Base-by-base conservation (phyloP, 192 early-diverging fungal species). In the Gaertneriomyces semiglobifer region DNA sequence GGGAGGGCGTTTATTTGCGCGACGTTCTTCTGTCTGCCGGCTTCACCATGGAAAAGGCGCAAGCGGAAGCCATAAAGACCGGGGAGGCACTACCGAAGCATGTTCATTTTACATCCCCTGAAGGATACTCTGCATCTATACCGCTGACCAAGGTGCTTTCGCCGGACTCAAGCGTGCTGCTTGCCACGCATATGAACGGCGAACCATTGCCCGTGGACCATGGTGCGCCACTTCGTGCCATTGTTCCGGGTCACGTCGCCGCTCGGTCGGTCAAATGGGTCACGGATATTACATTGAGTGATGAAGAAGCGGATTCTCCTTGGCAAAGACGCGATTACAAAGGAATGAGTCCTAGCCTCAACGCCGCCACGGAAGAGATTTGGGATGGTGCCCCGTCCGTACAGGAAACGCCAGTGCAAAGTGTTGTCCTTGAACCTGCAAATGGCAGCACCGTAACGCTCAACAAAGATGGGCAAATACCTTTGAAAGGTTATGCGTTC, bases 201-300 rank as follows among this genome's bases (percentile, higher is more conserved):
- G 66, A 75, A 38, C 50, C 56, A 5, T 40, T 74, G 18, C 71
- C 74, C 5, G 58, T 44, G 48, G 75, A 82, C 57, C 94, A 96
- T 74, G 93, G 94, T 5, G 90, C 78, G 65, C 94, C 94, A 4
- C 64, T 93, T 8, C 90, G 94, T 12, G 82, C 88, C n/a, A 84
- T 96, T 44, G 86, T 95, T 5, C 93, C 93, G 20, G 94, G 94
- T 3, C 78, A 85, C 62, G 93, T 96, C 43, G 94, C 93, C 14
- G 94, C 92, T 1, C 83, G 94, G 42, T 88, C 78, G 65, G 88
- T 95, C 70, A 96, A 96, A 64, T 95, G 90, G 90, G 33, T 69
- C n/a, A 19, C 45, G 2, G 44, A 51, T 50, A 74, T 77, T 53
- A 60, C 67, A 47, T 46, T 84, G 8, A 57, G 67, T 41, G 74